Evolutionary conservation across 129 eudicot species (phyloP), one percentile per base, ranked within the genome.

Genomic region (Arctium lappa): DNA sequence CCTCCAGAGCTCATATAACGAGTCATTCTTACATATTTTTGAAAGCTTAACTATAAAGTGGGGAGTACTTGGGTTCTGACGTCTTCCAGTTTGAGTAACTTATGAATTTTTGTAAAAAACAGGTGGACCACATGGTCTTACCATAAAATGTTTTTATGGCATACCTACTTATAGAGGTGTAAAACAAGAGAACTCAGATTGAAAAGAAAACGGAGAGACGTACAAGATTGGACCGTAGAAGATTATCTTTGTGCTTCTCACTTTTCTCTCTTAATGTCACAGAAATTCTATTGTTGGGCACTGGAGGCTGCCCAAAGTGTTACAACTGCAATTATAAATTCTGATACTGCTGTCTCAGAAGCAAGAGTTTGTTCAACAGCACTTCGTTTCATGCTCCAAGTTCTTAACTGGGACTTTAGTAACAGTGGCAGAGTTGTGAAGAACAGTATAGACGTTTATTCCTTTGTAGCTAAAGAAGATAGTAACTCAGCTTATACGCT

Each of bases 281-380:
- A 96, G 99, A 89, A 83, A 69, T 88, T 96, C 80, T 93, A 96
- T 86, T 87, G 86, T 83, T 93, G 99, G 99, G 98, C 94, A 72
- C 88, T 89, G 85, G 94, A 88, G 85, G 98, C 95, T 84, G 97
- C 99, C 80, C 82, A 88, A 68, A 86, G 90, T 82, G 92, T 89
- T 66, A 86, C 99, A 63, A 76, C 82, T 83, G 91, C 63, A 89
- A 90, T 96, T 83, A 75, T 88, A 62, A 89, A 84, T 86, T 92
- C 98, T 29, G 87, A 86, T 74, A 81, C 94, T 29, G 94, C 88
- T 79, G 83, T 88, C 44, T 91, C 92, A 34, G 98, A 93, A 86
- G 99, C 78, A 68, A 96, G 87, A 84, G 94, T 93, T 80, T 96
- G 99, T 89, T 80, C 98, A 74, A 88, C 88, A 8, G 94, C 98